Evolutionary conservation across 2,329 filamentous ascomycete genomes (phyloP).

Genomic region (Daldinia sp.): DNA sequence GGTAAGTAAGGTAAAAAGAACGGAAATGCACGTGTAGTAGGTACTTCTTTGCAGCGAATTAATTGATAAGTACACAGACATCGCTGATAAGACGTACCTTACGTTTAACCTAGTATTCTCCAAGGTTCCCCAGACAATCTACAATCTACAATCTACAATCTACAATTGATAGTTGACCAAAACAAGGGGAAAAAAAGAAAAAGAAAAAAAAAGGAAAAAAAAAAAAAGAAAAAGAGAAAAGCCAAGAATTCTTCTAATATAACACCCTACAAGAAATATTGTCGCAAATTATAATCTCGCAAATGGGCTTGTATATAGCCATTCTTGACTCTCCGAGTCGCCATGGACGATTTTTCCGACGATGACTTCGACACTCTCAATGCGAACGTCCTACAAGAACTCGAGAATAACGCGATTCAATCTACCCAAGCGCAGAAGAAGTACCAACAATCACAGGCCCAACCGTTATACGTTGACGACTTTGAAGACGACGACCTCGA

Average conservation of each 20-base stretch:
- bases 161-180: too few relatives aligned
- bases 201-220: too few relatives aligned
- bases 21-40: too few relatives aligned
- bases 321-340: conserved; percentile 49
- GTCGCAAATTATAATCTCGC: conserved; percentile 11
- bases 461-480: conserved; percentile 50
- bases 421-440: conserved; percentile 60
- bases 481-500: conserved; percentile 67
- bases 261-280: conserved; percentile 19
- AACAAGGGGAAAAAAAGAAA: too few relatives aligned
- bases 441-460: conserved; percentile 37
- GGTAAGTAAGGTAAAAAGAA: too few relatives aligned
- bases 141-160: too few relatives aligned
- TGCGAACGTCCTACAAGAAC: conserved; percentile 64
- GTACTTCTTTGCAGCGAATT: not conserved
- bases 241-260: too few relatives aligned
- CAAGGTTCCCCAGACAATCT: too few relatives aligned
- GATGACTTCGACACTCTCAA: conserved; percentile 70
- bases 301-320: conserved; percentile 40
- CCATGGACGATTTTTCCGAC: conserved; percentile 67
- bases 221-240: too few relatives aligned
- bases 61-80: not conserved
- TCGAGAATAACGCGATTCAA: conserved; percentile 70
- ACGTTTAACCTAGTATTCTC: too few relatives aligned
- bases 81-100: too few relatives aligned